A percentile compares a stretch with the other conserved stretches of the same genome.
Conservation (phyloP, 2,329 filamentous ascomycete species). For the Zymoseptoria pseudotritici region DNA sequence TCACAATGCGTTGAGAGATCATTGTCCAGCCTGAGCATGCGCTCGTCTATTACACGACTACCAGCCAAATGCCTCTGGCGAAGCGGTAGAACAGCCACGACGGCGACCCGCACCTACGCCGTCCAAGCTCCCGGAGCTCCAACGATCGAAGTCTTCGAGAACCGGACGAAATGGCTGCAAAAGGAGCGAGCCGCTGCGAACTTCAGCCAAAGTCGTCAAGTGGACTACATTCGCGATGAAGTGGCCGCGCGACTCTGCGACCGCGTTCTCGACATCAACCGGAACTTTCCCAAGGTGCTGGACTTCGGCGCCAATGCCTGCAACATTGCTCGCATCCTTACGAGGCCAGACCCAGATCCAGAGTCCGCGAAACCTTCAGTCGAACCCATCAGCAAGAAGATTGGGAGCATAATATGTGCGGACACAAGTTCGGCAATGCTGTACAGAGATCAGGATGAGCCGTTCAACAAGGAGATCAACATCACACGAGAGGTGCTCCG, state of each 20-base stretch:
- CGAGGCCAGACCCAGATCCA: conserved; percentile 53
- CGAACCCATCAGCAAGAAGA: conserved; percentile 61
- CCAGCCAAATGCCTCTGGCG: conserved; percentile 1
- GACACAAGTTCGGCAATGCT: conserved; percentile 74
- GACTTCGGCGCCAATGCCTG: conserved; percentile 94
- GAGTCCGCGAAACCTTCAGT: conserved; percentile 54
- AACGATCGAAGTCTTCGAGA: conserved; percentile 85
- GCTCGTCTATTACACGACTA: conserved; percentile 9
- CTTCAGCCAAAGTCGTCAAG: conserved; percentile 63
- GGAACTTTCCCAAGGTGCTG: conserved; percentile 72
- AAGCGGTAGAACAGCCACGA: neutral
- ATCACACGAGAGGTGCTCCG: conserved; percentile 69
- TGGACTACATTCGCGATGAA: conserved; percentile 91
- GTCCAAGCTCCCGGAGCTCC: conserved; percentile 69
- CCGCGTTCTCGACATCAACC: conserved; percentile 85
- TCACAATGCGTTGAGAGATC: neutral
- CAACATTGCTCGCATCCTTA: conserved; percentile 80
- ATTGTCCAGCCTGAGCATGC: conserved; percentile 13
- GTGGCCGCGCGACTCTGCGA: conserved; percentile 79
- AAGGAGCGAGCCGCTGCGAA: conserved; percentile 76
- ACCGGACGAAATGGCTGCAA: conserved; percentile 78
- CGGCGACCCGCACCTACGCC: conserved; percentile 50
- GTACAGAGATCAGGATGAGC: conserved; percentile 66
- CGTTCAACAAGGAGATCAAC: conserved; percentile 66
- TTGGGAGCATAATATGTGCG: conserved; percentile 68